phyloP scores from a whole-genome alignment of 495 filamentous ascomycete genomes.

The Ascobolus immersus region DNA sequence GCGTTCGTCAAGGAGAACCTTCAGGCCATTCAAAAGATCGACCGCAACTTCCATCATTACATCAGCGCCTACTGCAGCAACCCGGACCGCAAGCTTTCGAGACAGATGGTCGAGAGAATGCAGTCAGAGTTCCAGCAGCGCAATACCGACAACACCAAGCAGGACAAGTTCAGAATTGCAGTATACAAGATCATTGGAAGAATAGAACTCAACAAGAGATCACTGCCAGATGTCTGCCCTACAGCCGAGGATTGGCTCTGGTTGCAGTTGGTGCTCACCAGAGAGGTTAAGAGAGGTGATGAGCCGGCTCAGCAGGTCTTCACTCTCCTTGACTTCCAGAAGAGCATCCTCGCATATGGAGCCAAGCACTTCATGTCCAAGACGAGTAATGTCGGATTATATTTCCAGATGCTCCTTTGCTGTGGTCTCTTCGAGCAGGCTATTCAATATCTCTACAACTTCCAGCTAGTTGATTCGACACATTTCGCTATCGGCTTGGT shows the following conservation, averaged over 20 bases:
- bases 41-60: constrained; percentile 73
- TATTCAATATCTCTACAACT: constrained; percentile 64
- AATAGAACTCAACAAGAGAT: constrained; percentile 60
- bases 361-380: constrained; percentile 57
- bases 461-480: constrained; percentile 71
- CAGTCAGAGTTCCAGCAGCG: constrained; percentile 71
- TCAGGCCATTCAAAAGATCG: constrained; percentile 57
- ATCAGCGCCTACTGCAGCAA: constrained; percentile 53
- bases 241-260: constrained; percentile 89
- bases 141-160: constrained; percentile 53
- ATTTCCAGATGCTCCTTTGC: constrained; percentile 72
- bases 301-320: constrained; percentile 74
- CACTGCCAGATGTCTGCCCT: constrained; percentile 51
- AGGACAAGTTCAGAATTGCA: constrained; percentile 87
- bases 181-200: constrained; percentile 96
- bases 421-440: constrained; percentile 91
- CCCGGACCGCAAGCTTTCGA: constrained; percentile 42
- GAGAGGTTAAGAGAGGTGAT: constrained; percentile 58
- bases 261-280: constrained; percentile 77
- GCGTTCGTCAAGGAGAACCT: constrained; percentile 59
- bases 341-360: constrained; percentile 66
- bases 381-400: constrained; percentile 59
- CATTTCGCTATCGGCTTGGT: constrained; percentile 78
- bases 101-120: constrained; percentile 60
- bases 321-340: constrained; percentile 61